Evolutionary conservation across 768 basidiomycete species (phyloP).

Genomic region (Lactifluus hygrophoroides): DNA sequence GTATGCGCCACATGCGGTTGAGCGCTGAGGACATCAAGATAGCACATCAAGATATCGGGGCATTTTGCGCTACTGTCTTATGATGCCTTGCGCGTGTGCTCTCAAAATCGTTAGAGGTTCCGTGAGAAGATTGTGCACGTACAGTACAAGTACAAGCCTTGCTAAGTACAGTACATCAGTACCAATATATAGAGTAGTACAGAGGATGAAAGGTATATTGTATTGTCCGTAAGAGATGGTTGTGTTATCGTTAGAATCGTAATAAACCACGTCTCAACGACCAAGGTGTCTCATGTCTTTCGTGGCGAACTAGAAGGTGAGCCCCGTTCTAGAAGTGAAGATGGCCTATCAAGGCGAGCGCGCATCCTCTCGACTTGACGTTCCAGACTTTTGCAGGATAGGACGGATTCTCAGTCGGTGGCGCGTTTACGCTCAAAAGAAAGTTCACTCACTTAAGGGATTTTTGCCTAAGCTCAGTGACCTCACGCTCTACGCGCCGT

Average conservation of each 20-base stretch:
- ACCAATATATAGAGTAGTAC: background rate
- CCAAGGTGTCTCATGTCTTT: slow-evolving; percentile 19
- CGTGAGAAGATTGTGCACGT: background rate
- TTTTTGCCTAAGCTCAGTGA: slow-evolving; percentile 62
- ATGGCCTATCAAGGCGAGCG: slow-evolving; percentile 53
- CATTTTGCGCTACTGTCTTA: too few relatives aligned
- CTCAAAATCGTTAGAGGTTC: background rate
- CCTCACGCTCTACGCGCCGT: slow-evolving; percentile 70
- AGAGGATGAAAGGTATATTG: background rate
- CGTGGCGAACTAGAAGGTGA: slow-evolving; percentile 32
- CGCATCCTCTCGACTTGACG: slow-evolving; percentile 62
- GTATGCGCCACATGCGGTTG: too few relatives aligned
- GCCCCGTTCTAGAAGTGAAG: slow-evolving; percentile 27
- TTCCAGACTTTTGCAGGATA: slow-evolving; percentile 30
- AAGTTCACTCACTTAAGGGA: slow-evolving; percentile 46
- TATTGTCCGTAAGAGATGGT: slow-evolving; percentile 8
- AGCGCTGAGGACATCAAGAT: too few relatives aligned
- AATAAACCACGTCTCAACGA: background rate
- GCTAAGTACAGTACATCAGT: slow-evolving; percentile 8
- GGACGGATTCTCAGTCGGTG: background rate
- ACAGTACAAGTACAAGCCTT: background rate
- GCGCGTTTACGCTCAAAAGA: background rate
- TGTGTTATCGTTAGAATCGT: background rate
- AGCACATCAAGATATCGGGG: too few relatives aligned
- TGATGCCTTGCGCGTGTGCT: background rate